Evolutionary conservation across 805 yeast species (phyloP), one percentile per base, ranked within the genome.

Genomic region (Yarrowia sp.): DNA sequence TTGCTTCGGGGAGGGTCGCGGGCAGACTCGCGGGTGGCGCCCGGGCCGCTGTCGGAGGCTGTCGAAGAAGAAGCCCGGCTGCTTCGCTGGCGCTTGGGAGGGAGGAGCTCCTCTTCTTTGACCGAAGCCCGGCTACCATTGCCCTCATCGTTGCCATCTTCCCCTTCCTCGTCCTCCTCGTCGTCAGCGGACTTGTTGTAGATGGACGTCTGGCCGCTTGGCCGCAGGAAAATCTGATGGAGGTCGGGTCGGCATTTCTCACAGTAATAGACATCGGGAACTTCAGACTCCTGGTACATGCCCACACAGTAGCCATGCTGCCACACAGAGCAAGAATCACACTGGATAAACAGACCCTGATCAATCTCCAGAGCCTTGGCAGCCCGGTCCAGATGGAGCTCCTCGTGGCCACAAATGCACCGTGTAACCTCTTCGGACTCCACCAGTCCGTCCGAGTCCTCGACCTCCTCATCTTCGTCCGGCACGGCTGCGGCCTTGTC

Each of bases 251-350:
- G 86, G 79, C 99, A 94, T 71, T 79, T 78, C 76, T 94, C 99
- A 81, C 99, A 94, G 91, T 93, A 92, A 78, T 95, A 94, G 77
- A 91, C 91, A 68, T 94, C 98, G 3, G 98, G 97, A 1, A 92
- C 91, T 61, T 85, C 88, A 14, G 85, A 86, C 70, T 87, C 91
- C 63, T 85, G 86, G 67, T 82, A 82, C 68, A 94, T 86, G 0
- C 97, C 96, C 43, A 94, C 97, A 80, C 99, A 94, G 78, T 83
- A 91, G 1, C 98, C 98, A 76, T 94, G 99, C 77, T 94, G 99
- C 99, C 99, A 94, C 9, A 89, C 97, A 19, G 91, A 87, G 79
- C 99, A 94, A 70, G 84, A 83, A 74, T 95, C 99, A 82, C 99
- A 95, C 78, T 95, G 98, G 70, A 95, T 90, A 30, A 96, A 93